A percentile compares a stretch with the other conserved stretches of the same genome.
Conservation (phyloP, 257 asterid species). For the Plantago elongata region DNA sequence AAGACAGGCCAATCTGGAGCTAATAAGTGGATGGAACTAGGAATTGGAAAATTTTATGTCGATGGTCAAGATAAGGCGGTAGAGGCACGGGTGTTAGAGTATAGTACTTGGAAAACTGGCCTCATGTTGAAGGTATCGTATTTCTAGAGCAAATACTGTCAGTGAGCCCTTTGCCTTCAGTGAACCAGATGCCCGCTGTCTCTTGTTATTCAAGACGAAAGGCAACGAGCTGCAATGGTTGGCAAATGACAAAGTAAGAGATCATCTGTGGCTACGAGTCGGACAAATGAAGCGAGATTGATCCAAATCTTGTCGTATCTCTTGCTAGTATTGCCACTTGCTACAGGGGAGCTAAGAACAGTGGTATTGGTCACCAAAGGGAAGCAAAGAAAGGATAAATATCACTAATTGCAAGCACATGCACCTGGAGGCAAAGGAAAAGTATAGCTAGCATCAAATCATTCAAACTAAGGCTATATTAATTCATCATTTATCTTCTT, state of each 20-base stretch:
- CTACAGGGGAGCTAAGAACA: not conserved
- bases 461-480: not conserved
- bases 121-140: not conserved
- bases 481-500: not conserved
- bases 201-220: not conserved
- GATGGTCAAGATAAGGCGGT: not conserved
- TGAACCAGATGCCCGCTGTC: not conserved
- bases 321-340: not conserved
- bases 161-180: not conserved
- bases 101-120: not conserved
- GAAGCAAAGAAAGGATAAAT: not conserved
- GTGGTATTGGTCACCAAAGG: no score
- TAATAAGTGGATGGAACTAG: not conserved
- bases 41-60: not conserved
- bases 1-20: not conserved
- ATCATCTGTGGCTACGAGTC: not conserved
- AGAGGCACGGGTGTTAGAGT: not conserved
- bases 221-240: not conserved
- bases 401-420: not conserved
- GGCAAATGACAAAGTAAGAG: not conserved
- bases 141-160: not conserved
- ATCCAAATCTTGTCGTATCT: not conserved
- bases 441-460: not conserved
- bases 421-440: not conserved
- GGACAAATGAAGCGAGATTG: not conserved